Evolutionary conservation across 805 yeast species (phyloP).

Genomic region (Sugiyamaella smithiae): DNA sequence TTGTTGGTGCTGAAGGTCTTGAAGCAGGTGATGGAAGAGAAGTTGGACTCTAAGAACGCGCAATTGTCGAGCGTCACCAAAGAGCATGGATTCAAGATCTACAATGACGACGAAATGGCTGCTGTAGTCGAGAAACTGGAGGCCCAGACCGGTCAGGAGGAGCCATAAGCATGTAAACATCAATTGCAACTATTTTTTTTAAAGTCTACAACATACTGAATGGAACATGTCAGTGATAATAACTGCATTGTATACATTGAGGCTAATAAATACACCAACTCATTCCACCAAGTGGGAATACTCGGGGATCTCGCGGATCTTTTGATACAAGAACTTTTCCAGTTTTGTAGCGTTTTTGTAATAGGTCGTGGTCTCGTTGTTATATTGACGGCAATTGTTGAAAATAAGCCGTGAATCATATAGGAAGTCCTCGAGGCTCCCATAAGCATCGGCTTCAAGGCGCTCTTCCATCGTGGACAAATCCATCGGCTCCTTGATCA

Average conservation of each 20-base stretch:
- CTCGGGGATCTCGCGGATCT: constrained; percentile 88
- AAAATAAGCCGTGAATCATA: constrained; percentile 84
- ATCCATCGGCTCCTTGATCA: constrained; percentile 98
- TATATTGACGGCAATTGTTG: constrained; percentile 88
- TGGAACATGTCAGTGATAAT: no score
- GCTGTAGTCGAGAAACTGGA: constrained; percentile 74
- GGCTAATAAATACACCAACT: no score
- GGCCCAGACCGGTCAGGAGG: constrained; percentile 36
- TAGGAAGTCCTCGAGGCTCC: constrained; percentile 84
- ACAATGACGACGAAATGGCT: constrained; percentile 77
- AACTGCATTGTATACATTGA: no score
- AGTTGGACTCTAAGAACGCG: constrained; percentile 89
- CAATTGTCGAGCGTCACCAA: constrained; percentile 91
- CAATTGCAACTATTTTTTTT: neutral
- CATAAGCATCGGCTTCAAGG: constrained; percentile 87
- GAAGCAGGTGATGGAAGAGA: constrained; percentile 99
- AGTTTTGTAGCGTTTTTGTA: constrained; percentile 91
- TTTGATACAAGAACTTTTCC: constrained; percentile 80
- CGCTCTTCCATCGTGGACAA: constrained; percentile 92
- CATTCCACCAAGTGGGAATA: constrained; percentile 76
- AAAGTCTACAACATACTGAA: no score
- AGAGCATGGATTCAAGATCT: constrained; percentile 81
- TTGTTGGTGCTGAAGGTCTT: constrained; percentile 79
- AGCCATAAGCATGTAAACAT: constrained; percentile 13
- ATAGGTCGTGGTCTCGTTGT: constrained; percentile 91